phyloP scores from a whole-genome alignment of 192 early-diverging fungal species.

The Podila epigama region DNA sequence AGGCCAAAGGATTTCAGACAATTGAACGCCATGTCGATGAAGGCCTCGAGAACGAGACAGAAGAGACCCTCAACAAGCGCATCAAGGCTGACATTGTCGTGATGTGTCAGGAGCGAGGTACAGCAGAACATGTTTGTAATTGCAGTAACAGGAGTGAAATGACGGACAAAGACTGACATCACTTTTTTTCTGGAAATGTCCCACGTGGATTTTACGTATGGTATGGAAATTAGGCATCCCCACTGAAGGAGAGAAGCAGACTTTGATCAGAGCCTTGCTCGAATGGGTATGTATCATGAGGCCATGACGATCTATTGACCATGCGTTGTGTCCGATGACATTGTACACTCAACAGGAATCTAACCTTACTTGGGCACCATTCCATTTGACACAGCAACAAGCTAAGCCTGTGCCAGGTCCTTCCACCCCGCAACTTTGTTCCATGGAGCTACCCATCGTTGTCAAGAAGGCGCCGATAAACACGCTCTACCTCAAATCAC shows the following conservation, averaged over 20 bases:
- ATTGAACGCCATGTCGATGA: slow-evolving; percentile 50
- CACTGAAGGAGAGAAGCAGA: slow-evolving; percentile 68
- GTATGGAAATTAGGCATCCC: too few species aligned
- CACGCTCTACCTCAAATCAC: slow-evolving; percentile 53
- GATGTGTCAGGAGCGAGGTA: slow-evolving; percentile 79
- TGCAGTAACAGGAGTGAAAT: too few species aligned
- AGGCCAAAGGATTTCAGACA: slow-evolving; percentile 30
- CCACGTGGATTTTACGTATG: too few species aligned
- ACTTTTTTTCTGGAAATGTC: too few species aligned
- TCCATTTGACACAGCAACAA: slow-evolving; percentile 55
- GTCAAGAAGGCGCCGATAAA: slow-evolving; percentile 50
- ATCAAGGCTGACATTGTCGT: slow-evolving; percentile 78
- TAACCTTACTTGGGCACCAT: neutral
- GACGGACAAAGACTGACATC: too few species aligned
- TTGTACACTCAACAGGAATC: neutral
- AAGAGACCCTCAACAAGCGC: slow-evolving; percentile 65
- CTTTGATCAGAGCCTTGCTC: slow-evolving; percentile 67
- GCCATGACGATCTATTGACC: neutral
- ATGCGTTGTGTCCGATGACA: too few species aligned
- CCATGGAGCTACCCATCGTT: slow-evolving; percentile 53
- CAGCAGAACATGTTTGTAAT: slow-evolving; percentile 22
- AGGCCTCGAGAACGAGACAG: slow-evolving; percentile 58
- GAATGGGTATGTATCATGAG: slow-evolving; percentile 63
- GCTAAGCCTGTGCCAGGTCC: slow-evolving; percentile 73
- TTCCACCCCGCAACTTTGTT: slow-evolving; percentile 70